Evolutionary conservation across 148 eudicot genomes (phyloP), one percentile per base, ranked within the genome.

Genomic region (Silene latifolia): DNA sequence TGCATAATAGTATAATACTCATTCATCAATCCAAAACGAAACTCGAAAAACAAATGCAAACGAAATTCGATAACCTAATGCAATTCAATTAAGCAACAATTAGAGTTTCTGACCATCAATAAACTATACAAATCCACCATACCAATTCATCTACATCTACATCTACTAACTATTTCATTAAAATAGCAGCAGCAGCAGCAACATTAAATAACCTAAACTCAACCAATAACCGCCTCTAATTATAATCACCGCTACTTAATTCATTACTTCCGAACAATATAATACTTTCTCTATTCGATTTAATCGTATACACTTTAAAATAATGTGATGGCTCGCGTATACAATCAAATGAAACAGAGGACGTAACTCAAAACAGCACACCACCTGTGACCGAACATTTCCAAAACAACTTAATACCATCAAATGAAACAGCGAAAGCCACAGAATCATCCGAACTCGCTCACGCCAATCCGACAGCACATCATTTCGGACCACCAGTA

Each of bases 401-500:
- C 44, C 44, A 39, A 32, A 32, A 39, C n/a, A 39, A 39, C 44
- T 8, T 39, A 39, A 39, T 5, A 39, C 44, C 12, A 48, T 48
- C 54, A 48, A 48, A 39, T 39, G 44, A 39, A 63, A 63, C 2
- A 46, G n/a, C 46, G 46, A 68, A 32, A 4, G 35, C 35, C 0
- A 32, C 35, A 4, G 35, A 20, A 15, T 53, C 70, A 77, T 71
- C 75, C 71, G 21, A 25, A 69, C 21, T 19, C 20, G 59, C 15
- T 4, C 5, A 11, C 56, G 56, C 14, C 17, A 51, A 51, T 51
- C 56, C 18, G 1, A 74, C 77, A 39, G 80, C 74, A 29, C 84
- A 77, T 0, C 84, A 78, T 3, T 23, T 60, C 1, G 74, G 56
- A 5, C 80, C 80, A 10, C 77, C 74, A 27, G 29, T n/a, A n/a